phyloP scores from a whole-genome alignment of 768 basidiomycete genomes.

The Suillus sp. region DNA sequence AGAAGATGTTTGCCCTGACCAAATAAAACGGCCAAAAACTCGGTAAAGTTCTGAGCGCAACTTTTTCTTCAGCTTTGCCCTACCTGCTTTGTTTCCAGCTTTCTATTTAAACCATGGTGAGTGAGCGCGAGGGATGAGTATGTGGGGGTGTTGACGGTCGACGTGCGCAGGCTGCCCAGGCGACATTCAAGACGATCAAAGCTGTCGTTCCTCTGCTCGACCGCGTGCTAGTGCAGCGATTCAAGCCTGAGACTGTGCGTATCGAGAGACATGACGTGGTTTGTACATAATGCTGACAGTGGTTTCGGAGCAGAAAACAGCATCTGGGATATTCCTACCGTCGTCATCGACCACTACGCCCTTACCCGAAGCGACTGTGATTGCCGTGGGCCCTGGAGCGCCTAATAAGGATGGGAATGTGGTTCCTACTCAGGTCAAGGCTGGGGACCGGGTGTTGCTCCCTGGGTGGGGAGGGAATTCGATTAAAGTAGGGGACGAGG shows the following conservation, averaged over 20 bases:
- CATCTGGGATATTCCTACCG: constrained; percentile 94
- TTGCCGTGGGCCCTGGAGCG: constrained; percentile 95
- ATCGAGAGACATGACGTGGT: not conserved
- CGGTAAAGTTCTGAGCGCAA: constrained; percentile 15
- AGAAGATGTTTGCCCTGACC: constrained; percentile 28
- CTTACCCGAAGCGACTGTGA: constrained; percentile 95
- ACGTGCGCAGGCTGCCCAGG: constrained; percentile 66
- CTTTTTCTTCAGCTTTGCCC: constrained; percentile 29
- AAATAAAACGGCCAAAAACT: constrained; percentile 31
- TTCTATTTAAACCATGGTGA: constrained; percentile 29
- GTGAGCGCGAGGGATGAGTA: constrained; percentile 6
- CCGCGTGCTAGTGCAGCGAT: constrained; percentile 95
- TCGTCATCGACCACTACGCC: constrained; percentile 81
- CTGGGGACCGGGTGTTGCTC: constrained; percentile 90
- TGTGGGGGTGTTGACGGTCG: not conserved
- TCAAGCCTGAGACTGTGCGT: constrained; percentile 93
- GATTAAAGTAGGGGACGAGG: constrained; percentile 97
- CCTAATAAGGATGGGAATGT: constrained; percentile 82
- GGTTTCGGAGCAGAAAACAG: constrained; percentile 78
- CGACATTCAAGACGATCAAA: constrained; percentile 95
- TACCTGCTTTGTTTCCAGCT: constrained; percentile 18
- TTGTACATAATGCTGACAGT: not conserved
- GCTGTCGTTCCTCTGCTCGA: constrained; percentile 89
- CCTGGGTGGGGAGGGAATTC: constrained; percentile 96
- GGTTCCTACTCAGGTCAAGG: constrained; percentile 74